These are phyloP conservation scores for Hansenula sp. DNA, from an alignment of 1,139 yeast species.

Conservation along the genomic window DNA sequence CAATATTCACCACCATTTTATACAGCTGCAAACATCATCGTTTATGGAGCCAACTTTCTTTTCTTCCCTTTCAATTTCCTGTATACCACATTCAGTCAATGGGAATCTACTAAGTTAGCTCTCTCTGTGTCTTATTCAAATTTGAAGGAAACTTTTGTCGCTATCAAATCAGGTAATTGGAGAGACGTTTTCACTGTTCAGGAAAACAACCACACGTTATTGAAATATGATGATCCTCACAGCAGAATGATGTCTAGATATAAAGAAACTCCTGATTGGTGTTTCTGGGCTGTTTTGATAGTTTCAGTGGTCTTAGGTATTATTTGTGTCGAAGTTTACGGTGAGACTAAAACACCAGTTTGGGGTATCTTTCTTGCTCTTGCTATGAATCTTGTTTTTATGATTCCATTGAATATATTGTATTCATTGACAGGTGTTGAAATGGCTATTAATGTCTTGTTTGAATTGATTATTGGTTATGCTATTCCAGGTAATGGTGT, in stretches of 20 bases:
- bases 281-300: slow-evolving; percentile 44
- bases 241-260: slow-evolving; percentile 50
- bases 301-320: slow-evolving; percentile 47
- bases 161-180: slow-evolving; percentile 24
- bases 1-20: slow-evolving; percentile 54
- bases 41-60: slow-evolving; percentile 55
- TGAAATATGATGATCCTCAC: slow-evolving; percentile 49
- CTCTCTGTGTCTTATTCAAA: slow-evolving; percentile 22
- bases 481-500: slow-evolving; percentile 61
- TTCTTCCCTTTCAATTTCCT: slow-evolving; percentile 52
- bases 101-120: slow-evolving; percentile 20
- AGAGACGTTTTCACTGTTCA: not conserved
- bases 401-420: slow-evolving; percentile 46
- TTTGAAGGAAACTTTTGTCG: slow-evolving; percentile 17
- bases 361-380: slow-evolving; percentile 56
- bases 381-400: slow-evolving; percentile 48
- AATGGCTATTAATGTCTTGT: slow-evolving; percentile 53
- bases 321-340: slow-evolving; percentile 40
- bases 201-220: slow-evolving; percentile 18
- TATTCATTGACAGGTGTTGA: slow-evolving; percentile 50
- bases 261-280: slow-evolving; percentile 62
- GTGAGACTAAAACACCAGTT: slow-evolving; percentile 36
- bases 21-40: slow-evolving; percentile 50
- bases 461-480: slow-evolving; percentile 58
- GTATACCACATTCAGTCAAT: slow-evolving; percentile 32